Evolutionary conservation across 306 rosid genomes (phyloP), one percentile per base, ranked within the genome.

Genomic region (Glycine latifolia): DNA sequence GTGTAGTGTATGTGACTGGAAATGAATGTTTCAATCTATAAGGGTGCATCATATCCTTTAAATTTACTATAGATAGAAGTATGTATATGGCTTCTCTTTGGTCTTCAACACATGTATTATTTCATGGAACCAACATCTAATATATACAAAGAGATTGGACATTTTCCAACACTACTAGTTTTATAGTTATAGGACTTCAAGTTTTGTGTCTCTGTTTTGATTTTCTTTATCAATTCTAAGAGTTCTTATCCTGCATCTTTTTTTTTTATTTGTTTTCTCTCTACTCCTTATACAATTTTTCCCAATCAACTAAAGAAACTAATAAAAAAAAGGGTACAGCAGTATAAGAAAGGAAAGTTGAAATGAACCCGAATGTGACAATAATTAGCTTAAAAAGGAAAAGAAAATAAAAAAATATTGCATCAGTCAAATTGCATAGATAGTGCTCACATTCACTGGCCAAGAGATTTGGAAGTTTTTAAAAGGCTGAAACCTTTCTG

Each of bases 371-470:
- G 26, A 59, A 71, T 33, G 63, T 43, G 53, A 79, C 50, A 58
- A 59, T 54, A 73, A 53, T 13, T 58, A 49, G 67, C 16, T 17
- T 10, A 48, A 37, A 62, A 61, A 44, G 55, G 5, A 67, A 47
- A 67, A 37, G 4, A 62, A 14, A 48, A 61, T 8, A 26, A 14
- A 81, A 48, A 65, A 81, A 72, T 61, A 20, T 39, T 3, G 72
- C 31, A 72, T 43, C 14, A 52, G 48, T 41, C 43, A 58, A 68
- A 67, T 50, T 70, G 31, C 10, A 62, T 26, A 35, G 67, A 61
- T 79, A 79, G 80, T 79, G 66, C 94, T 90, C 83, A 94, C 98
- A 87, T 94, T 94, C 56, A 94, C 93, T 4, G 98, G 93, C 98
- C 98, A 94, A 71, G 97, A 92, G 78, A 90, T 91, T 26, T 86